Base-by-base conservation (phyloP, 495 filamentous ascomycete genomes). In the Xylaria telfairii region DNA sequence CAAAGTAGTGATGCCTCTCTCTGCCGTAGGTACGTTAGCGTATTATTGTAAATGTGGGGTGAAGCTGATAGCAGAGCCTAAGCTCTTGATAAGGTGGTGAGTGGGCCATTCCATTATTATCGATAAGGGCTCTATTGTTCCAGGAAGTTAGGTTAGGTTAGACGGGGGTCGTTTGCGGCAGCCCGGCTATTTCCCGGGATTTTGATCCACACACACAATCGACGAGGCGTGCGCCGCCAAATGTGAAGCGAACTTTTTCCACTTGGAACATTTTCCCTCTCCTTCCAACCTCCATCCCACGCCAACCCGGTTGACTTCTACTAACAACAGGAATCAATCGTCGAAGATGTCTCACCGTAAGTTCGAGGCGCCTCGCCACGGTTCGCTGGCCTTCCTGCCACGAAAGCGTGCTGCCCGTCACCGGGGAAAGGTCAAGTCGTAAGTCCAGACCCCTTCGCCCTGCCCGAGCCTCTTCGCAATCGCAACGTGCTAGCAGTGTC, bases 371-470 rank as follows among this genome's bases (percentile, higher is more conserved):
- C 96, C 96, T 81, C 93, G 96, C 79, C 96, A 99, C 88, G 96
- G 95, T 86, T 98, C 95, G 76, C 87, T 99, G 85, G 96, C 96
- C 73, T 99, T 92, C 87, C 85, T 99, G 80, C 96, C 96, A 68
- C 89, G 96, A 81, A 99, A 99, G 94, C 91, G 96, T 78, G 95
- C 96, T 75, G 89, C 94, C 83, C 89, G 96, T 80, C 95, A 99
- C 85, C 88, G 96, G 76, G 96, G 96, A 83, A 97, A 97, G 90
- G 96, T 98, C 81, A 98, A 98, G 93, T 93, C 91, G 93, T 93
- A 84, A 89, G 87, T 88, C 65, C 63, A 61, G 46, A 49, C 21
- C 28, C 24, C 17, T 21, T 28, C 46, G 26, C 17, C 24, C 10
- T 26, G 0, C 12, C 44, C 54, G 19, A 13, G 9, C 37, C 56